Base-by-base conservation (phyloP, 345 rosid genomes). In the Stellera chamaejasme region DNA sequence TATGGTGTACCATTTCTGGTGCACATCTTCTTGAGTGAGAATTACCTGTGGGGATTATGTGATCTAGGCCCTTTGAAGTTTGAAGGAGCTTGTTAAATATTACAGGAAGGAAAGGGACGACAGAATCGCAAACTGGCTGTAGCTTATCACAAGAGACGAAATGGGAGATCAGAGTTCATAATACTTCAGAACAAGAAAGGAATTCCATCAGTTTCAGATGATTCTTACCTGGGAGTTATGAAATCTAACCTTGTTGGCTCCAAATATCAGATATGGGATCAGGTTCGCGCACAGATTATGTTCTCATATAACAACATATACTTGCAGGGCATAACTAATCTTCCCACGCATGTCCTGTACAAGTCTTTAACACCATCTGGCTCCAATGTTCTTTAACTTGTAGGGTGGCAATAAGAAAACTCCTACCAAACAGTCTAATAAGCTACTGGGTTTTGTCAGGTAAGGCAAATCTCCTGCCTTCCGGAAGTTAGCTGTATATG, bases 31-130 rank as follows among this genome's bases (percentile, higher is more conserved):
- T 32, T 46, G 56, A 54, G 15, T 16, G n/a, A 46, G 11, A 46
- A 32, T 32, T 32, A 32, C 3, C 39, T 32, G 5, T 32, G 47
- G n/a, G 47, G n/a, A 45, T 46, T 46, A 13, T 8, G 19, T 16
- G 19, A 46, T 46, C 11, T n/a, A 46, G 50, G 8, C 19, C 6
- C 19, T 46, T 12, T 46, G 11, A 46, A 12, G 11, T 5, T 46
- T 46, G n/a, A 46, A 32, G 19, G 7, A 4, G 9, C 39, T 32
- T 32, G 39, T 32, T 32, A 32, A 19, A 58, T 48, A 23, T 67
- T 64, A 52, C 77, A 92, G 98, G 96, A 88, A 81, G 98, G 98
- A n/a, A 75, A 77, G 26, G 96, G 98, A 53, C 55, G 96, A 61
- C 84, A 82, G 71, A 79, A 85, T 66, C 73, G 98, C 56, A 88